These are phyloP conservation scores for Hortaea sp. DNA, from an alignment of 2,329 filamentous ascomycete genomes.

Conservation along the genomic window DNA sequence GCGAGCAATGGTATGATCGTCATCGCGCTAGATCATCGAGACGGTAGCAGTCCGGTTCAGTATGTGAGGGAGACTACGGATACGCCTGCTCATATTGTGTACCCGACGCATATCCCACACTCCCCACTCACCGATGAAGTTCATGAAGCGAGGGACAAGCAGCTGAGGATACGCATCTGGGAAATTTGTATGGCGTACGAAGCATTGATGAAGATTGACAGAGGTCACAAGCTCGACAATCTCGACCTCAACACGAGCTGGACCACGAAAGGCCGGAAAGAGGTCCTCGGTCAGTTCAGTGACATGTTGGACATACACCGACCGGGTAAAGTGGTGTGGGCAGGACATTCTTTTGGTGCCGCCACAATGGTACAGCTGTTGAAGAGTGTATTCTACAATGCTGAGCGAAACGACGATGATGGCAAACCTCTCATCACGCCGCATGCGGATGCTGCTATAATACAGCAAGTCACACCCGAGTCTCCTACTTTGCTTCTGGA, in stretches of 20 bases:
- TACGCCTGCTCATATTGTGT: slow-evolving; percentile 29
- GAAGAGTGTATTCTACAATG: slow-evolving; percentile 65
- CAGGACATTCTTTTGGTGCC: slow-evolving; percentile 73
- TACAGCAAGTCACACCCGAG: slow-evolving; percentile 56
- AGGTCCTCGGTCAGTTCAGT: slow-evolving; percentile 49
- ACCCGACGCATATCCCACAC: slow-evolving; percentile 47
- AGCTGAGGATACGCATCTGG: slow-evolving; percentile 67
- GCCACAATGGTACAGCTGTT: slow-evolving; percentile 65
- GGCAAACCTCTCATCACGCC: slow-evolving; percentile 54
- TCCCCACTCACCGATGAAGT: slow-evolving; percentile 50
- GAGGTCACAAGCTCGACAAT: slow-evolving; percentile 38
- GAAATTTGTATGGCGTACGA: slow-evolving; percentile 65
- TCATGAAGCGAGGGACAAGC: slow-evolving; percentile 56
- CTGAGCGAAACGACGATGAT: slow-evolving; percentile 28
- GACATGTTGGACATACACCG: slow-evolving; percentile 56
- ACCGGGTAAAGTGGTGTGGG: slow-evolving; percentile 64
- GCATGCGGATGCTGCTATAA: slow-evolving; percentile 43
- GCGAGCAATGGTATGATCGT: slow-evolving; percentile 75
- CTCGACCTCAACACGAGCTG: slow-evolving; percentile 32
- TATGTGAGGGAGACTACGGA: slow-evolving; percentile 53
- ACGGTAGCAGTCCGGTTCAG: slow-evolving; percentile 68
- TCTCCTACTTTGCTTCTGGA: slow-evolving; percentile 64
- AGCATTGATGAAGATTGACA: slow-evolving; percentile 56
- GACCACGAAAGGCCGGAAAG: slow-evolving; percentile 26
- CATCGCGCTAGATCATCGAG: slow-evolving; percentile 71